Percentiles rank a stretch among this genome's conserved stretches.
These are phyloP conservation scores for Blastobotrys elegans DNA, from an alignment of 1,139 yeast genomes.

Conservation along the genomic window DNA sequence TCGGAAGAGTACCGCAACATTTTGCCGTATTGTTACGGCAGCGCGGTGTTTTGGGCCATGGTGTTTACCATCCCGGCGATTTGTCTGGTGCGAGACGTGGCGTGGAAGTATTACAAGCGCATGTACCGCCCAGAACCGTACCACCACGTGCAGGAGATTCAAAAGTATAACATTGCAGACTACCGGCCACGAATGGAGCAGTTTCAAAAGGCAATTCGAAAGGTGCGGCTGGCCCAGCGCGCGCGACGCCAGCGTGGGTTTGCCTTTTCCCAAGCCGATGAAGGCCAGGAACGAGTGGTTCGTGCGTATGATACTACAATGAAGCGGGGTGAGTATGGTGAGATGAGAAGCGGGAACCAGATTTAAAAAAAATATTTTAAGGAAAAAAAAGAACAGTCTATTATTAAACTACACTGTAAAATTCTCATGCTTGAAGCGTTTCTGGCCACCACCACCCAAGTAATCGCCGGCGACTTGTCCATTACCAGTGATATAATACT, in stretches of 20 bases:
- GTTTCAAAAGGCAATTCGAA: constrained; percentile 94
- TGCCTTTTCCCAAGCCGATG: constrained; percentile 96
- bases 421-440: constrained; percentile 60
- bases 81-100: constrained; percentile 79
- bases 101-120: constrained; percentile 93
- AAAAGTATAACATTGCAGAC: constrained; percentile 89
- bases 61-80: constrained; percentile 67
- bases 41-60: constrained; percentile 81
- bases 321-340: constrained; percentile 51
- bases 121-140: constrained; percentile 88
- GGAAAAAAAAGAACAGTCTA: neutral
- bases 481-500: constrained; percentile 83
- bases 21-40: constrained; percentile 67
- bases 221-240: constrained; percentile 96
- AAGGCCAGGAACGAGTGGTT: constrained; percentile 85
- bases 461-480: constrained; percentile 93
- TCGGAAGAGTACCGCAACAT: constrained; percentile 85
- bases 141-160: constrained; percentile 95
- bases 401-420: constrained; percentile 8
- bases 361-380: too few species aligned
- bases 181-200: constrained; percentile 94
- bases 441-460: constrained; percentile 85
- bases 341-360: constrained; percentile 32
- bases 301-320: constrained; percentile 92
- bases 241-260: constrained; percentile 98